These are phyloP conservation scores for Prillingera fragicola DNA, from an alignment of 1,284 basidiomycete genomes.

Conservation along the genomic window DNA sequence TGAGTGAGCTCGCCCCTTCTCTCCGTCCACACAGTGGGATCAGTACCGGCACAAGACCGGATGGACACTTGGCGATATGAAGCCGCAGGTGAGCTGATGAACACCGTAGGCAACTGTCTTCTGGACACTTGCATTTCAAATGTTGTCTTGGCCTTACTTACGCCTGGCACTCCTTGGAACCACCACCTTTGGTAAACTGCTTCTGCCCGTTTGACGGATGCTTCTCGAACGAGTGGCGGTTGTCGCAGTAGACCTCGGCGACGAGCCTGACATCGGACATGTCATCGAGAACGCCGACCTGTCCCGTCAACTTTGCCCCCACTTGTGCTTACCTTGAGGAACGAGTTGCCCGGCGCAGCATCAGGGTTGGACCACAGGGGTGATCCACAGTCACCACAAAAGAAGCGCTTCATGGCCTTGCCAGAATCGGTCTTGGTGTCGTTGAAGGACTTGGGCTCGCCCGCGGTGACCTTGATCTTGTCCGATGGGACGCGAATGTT, in stretches of 20 bases:
- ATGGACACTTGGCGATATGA: too few relatives aligned
- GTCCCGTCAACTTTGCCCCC: neutral
- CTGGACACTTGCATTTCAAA: too few relatives aligned
- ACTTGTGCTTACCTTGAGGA: constrained; percentile 10
- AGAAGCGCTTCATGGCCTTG: constrained; percentile 20
- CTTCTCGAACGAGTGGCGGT: too few relatives aligned
- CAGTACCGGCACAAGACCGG: too few relatives aligned
- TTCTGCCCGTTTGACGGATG: too few relatives aligned
- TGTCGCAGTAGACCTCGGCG: constrained; percentile 16
- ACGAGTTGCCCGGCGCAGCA: constrained; percentile 10
- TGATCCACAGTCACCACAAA: constrained; percentile 29
- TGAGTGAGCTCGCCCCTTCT: too few relatives aligned
- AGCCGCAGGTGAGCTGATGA: too few relatives aligned
- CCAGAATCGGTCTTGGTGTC: constrained; percentile 16
- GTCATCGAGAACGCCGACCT: constrained; percentile 12
- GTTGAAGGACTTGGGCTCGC: constrained; percentile 8
- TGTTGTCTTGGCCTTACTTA: too few relatives aligned
- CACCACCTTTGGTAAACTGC: too few relatives aligned
- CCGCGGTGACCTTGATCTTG: constrained; percentile 15
- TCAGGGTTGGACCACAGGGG: constrained; percentile 15
- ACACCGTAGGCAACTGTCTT: too few relatives aligned
- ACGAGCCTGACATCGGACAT: constrained; percentile 5
- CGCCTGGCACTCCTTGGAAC: too few relatives aligned
- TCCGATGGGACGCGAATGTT: constrained; percentile 9
- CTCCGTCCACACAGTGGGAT: too few relatives aligned